A percentile compares a stretch with the other conserved stretches of the same genome.
These are phyloP conservation scores for Cryptosporidium ryanae DNA, from an alignment of 169 alveolate genomes.

Conservation along the genomic window DNA sequence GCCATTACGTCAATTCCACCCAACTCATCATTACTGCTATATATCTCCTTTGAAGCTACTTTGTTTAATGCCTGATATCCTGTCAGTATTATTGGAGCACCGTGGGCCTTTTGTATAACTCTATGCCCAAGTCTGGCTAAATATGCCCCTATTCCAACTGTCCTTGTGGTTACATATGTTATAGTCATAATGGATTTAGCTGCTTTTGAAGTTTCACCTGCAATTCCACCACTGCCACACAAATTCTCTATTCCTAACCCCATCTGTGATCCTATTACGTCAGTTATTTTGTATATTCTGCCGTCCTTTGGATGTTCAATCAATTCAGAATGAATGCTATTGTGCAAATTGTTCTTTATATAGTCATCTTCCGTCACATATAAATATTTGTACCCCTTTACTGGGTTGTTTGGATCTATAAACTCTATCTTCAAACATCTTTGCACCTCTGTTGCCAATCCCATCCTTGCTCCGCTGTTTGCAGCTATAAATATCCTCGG, in stretches of 20 bases:
- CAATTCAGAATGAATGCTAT: slow-evolving; percentile 79
- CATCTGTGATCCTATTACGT: slow-evolving; percentile 75
- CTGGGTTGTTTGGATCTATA: slow-evolving; percentile 82
- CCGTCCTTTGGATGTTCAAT: slow-evolving; percentile 79
- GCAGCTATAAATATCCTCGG: slow-evolving; percentile 86
- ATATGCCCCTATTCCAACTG: slow-evolving; percentile 91
- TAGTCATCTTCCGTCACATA: slow-evolving; percentile 82
- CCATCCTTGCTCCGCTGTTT: slow-evolving; percentile 88
- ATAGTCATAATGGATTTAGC: slow-evolving; percentile 87
- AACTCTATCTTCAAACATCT: slow-evolving; percentile 80
- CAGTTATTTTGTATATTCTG: slow-evolving; percentile 77
- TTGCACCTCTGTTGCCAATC: slow-evolving; percentile 82
- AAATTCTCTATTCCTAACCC: slow-evolving; percentile 88
- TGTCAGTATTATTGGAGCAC: slow-evolving; percentile 87
- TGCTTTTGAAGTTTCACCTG: slow-evolving; percentile 90
- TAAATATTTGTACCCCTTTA: slow-evolving; percentile 82
- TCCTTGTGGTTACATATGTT: slow-evolving; percentile 87
- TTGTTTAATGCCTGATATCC: slow-evolving; percentile 89
- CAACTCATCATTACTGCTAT: slow-evolving; percentile 87
- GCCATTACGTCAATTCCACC: slow-evolving; percentile 90
- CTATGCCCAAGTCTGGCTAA: slow-evolving; percentile 88
- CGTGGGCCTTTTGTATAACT: slow-evolving; percentile 84
- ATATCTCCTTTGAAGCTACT: slow-evolving; percentile 86
- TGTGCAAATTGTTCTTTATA: slow-evolving; percentile 75
- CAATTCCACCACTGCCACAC: slow-evolving; percentile 87